A percentile compares a stretch with the other conserved stretches of the same genome.
These are phyloP conservation scores for California macrophylla DNA, from an alignment of 441 rosid species.

Conservation along the genomic window DNA sequence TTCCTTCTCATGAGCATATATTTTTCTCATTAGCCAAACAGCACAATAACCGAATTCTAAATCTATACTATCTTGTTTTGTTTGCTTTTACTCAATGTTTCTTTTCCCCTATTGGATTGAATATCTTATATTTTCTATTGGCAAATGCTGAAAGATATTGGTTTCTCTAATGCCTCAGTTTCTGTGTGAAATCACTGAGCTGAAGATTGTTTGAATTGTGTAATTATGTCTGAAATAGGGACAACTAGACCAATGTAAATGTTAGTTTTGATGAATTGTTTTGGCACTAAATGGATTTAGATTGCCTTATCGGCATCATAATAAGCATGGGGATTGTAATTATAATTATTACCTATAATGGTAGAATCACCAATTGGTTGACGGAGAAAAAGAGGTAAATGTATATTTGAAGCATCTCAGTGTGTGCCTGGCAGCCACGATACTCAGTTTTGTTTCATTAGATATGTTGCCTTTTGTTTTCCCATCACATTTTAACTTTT, in stretches of 20 bases:
- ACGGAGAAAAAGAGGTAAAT: neutral
- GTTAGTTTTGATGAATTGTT: neutral
- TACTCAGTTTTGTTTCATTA: neutral
- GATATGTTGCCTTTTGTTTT: neutral
- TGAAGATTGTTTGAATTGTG: neutral
- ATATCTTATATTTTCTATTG: neutral
- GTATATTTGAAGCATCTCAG: neutral
- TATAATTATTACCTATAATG: neutral
- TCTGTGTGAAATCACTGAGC: neutral
- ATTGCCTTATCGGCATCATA: neutral
- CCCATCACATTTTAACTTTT: neutral
- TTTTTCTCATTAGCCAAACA: neutral
- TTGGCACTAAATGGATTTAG: neutral
- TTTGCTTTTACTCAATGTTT: neutral
- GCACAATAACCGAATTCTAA: neutral
- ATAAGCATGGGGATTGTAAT: neutral
- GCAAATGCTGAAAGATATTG: neutral
- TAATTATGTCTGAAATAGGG: neutral
- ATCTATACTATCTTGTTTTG: neutral
- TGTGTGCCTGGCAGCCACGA: neutral
- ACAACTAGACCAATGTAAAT: neutral
- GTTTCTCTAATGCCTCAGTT: neutral
- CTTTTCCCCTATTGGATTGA: neutral
- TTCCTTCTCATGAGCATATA: neutral
- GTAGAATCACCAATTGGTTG: neutral